These are phyloP conservation scores for Suhomyces yuchorum DNA, from an alignment of 1,139 yeast genomes.

Conservation along the genomic window DNA sequence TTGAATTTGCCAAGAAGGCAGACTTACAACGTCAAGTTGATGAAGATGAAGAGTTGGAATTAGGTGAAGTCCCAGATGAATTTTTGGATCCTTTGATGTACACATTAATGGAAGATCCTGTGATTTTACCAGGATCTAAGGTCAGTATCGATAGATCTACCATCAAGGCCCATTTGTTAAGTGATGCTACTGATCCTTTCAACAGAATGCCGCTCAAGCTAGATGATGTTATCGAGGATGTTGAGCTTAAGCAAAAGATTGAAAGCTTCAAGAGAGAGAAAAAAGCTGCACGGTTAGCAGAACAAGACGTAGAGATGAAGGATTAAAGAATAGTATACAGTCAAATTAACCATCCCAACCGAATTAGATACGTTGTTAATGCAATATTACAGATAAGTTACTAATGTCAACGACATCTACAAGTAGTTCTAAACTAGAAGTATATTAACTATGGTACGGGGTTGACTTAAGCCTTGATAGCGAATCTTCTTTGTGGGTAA, in stretches of 20 bases:
- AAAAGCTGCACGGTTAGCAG: conserved; percentile 21
- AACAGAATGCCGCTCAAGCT: conserved; percentile 87
- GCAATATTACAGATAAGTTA: not conserved
- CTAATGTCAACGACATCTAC: not conserved
- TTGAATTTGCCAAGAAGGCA: conserved; percentile 62
- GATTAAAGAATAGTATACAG: conserved; percentile 2
- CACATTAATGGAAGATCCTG: conserved; percentile 95
- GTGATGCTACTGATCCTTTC: conserved; percentile 96
- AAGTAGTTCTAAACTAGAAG: conserved; percentile 9
- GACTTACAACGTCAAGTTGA: conserved; percentile 62
- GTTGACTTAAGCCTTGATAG: conserved; percentile 89
- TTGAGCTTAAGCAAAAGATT: conserved; percentile 64
- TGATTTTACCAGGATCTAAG: conserved; percentile 81
- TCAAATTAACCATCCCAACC: not conserved
- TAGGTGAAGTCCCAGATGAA: conserved; percentile 96
- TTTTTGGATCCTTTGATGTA: conserved; percentile 96
- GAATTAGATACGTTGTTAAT: not conserved
- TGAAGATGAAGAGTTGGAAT: conserved; percentile 79
- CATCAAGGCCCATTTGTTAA: conserved; percentile 87
- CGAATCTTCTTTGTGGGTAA: conserved; percentile 98
- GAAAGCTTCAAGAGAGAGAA: conserved; percentile 54
- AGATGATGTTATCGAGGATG: conserved; percentile 83
- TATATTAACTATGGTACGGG: conserved; percentile 16
- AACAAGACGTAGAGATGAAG: conserved; percentile 24
- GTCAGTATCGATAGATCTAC: conserved; percentile 87